These are phyloP conservation scores for Scedosporium dehoogii DNA, from an alignment of 2,329 filamentous ascomycete genomes.

Conservation along the genomic window DNA sequence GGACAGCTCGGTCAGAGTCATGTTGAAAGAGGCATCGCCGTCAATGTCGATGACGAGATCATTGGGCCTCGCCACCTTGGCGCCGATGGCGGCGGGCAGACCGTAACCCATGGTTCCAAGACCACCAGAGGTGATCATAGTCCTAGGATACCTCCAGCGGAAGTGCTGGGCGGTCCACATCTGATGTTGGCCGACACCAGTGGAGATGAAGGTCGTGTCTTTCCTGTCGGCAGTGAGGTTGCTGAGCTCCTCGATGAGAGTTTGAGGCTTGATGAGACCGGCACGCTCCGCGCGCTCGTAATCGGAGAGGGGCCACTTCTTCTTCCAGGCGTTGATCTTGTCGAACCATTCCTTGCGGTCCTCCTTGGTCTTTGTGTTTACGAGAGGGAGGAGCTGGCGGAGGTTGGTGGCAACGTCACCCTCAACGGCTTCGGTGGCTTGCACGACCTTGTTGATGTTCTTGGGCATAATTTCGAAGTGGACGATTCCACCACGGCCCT, in stretches of 20 bases:
- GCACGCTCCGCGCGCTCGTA: slow-evolving; percentile 70
- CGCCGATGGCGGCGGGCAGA: slow-evolving; percentile 87
- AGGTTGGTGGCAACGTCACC: slow-evolving; percentile 83
- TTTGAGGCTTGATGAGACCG: slow-evolving; percentile 88
- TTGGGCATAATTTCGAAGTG: slow-evolving; percentile 99
- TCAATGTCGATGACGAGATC: slow-evolving; percentile 91
- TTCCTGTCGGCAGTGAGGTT: slow-evolving; percentile 73
- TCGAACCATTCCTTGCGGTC: slow-evolving; percentile 78
- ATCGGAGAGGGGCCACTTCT: slow-evolving; percentile 71
- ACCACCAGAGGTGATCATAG: slow-evolving; percentile 94
- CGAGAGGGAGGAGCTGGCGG: slow-evolving; percentile 59
- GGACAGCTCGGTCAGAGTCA: slow-evolving; percentile 92
- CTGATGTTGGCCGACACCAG: slow-evolving; percentile 93
- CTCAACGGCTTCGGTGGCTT: slow-evolving; percentile 90
- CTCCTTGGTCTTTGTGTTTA: slow-evolving; percentile 50
- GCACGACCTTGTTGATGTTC: slow-evolving; percentile 99
- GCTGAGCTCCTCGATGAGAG: slow-evolving; percentile 82
- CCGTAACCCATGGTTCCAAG: slow-evolving; percentile 85
- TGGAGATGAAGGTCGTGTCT: slow-evolving; percentile 77
- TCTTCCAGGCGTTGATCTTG: slow-evolving; percentile 86
- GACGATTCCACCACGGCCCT: slow-evolving; percentile 85
- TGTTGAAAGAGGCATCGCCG: slow-evolving; percentile 97
- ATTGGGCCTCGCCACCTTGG: slow-evolving; percentile 71
- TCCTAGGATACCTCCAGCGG: slow-evolving; percentile 83
- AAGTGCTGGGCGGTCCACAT: slow-evolving; percentile 99